A percentile compares a stretch with the other conserved stretches of the same genome.
Evolutionary conservation across 257 asterid genomes (phyloP).

Genomic region (Echium plantagineum): DNA sequence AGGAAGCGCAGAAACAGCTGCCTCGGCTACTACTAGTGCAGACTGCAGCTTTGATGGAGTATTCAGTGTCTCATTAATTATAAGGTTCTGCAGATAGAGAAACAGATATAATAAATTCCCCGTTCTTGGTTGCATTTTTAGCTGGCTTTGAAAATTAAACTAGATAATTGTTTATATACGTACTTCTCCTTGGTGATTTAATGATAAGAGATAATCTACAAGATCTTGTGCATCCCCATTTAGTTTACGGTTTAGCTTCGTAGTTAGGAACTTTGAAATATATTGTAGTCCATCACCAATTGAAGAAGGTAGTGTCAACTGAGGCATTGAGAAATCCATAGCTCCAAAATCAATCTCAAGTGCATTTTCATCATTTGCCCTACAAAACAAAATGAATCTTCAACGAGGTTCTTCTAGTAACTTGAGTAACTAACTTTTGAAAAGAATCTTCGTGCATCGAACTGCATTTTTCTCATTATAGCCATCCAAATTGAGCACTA

Average conservation of each 20-base stretch:
- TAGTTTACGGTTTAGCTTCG: conserved; percentile 36
- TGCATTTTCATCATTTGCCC: conserved; percentile 86
- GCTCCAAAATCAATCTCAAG: conserved; percentile 88
- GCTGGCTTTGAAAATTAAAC: background rate
- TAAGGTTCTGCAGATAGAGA: conserved; percentile 49
- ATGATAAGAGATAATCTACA: conserved; percentile 59
- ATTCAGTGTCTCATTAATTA: conserved; percentile 70
- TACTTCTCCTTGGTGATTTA: conserved; percentile 77
- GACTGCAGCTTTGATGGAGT: conserved; percentile 61
- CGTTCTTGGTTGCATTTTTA: too few species aligned
- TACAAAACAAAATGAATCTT: conserved; percentile 19
- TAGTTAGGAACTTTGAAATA: conserved; percentile 59
- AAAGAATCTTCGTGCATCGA: too few species aligned
- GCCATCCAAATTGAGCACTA: background rate
- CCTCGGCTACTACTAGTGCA: conserved; percentile 62
- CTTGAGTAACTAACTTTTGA: background rate
- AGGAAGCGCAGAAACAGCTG: conserved; percentile 47
- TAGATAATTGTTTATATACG: conserved; percentile 4
- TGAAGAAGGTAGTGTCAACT: conserved; percentile 54
- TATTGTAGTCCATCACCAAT: conserved; percentile 69
- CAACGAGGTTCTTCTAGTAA: background rate
- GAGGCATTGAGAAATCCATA: conserved; percentile 57
- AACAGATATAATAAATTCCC: background rate
- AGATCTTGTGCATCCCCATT: conserved; percentile 46
- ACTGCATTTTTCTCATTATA: background rate